Conservation (phyloP, 164 flowering plant genomes). For the grape (Vitis vinifera) region ASM3070453v1 NC_081814.1:4876501-4877000, state of each 20-base stretch:
- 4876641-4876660: constrained; percentile 49
- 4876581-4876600: constrained; percentile 69
- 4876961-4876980: no score
- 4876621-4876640: constrained; percentile 60
- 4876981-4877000: no score
- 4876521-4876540: no score
- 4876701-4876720: constrained; percentile 58
- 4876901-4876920: no score
- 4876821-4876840: constrained; percentile 61
- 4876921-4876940: no score
- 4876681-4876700: constrained; percentile 61
- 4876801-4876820: constrained; percentile 47
- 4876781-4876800: constrained; percentile 54
- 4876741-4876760: constrained; percentile 48
- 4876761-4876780: constrained; percentile 37
- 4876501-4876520: constrained; percentile 35
- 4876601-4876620: constrained; percentile 60
- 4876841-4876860: not conserved
- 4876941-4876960: no score
- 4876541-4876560: no score
- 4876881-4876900: no score
- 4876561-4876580: constrained; percentile 20
- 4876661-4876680: constrained; percentile 75
- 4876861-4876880: no score
- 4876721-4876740: constrained; percentile 34